Conservation (phyloP, 345 rosid species). For the Eutrema japonicum region DNA sequence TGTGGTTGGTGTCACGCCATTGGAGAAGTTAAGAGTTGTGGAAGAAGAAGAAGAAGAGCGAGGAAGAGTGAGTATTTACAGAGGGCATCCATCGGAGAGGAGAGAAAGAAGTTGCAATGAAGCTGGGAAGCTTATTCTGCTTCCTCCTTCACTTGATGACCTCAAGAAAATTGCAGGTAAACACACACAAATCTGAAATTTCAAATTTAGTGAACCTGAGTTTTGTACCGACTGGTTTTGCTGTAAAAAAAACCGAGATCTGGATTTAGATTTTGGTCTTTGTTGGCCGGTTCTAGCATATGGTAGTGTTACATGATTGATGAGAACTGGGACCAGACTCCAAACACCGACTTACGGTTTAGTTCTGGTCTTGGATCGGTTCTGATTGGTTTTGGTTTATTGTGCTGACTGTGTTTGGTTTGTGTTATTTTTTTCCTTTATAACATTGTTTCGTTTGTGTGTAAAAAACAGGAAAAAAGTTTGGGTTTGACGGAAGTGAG, state of each 20-base stretch:
- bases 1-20: slow-evolving; percentile 41
- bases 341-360: not conserved
- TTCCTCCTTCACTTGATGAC: slow-evolving; percentile 72
- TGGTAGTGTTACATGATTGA: not conserved
- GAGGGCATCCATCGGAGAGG: slow-evolving; percentile 74
- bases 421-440: not conserved
- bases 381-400: slow-evolving; percentile 5
- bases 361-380: slow-evolving; percentile 6
- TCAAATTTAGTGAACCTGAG: not conserved
- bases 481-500: slow-evolving; percentile 65
- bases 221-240: slow-evolving; percentile 19
- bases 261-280: not conserved
- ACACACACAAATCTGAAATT: not conserved
- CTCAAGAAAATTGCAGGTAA: slow-evolving; percentile 83
- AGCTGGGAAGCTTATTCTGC: slow-evolving; percentile 65
- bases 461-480: slow-evolving; percentile 58
- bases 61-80: slow-evolving; percentile 69
- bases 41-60: slow-evolving; percentile 32
- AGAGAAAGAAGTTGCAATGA: slow-evolving; percentile 45
- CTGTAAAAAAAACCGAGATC: not conserved
- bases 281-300: not conserved
- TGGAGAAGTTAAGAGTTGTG: slow-evolving; percentile 39
- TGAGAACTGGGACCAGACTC: not conserved
- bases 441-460: slow-evolving; percentile 1
- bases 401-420: slow-evolving; percentile 4